A percentile compares a stretch with the other conserved stretches of the same genome.
Evolutionary conservation across 2,329 filamentous ascomycete genomes (phyloP).

Genomic region (Pseudodiploospora longispora): DNA sequence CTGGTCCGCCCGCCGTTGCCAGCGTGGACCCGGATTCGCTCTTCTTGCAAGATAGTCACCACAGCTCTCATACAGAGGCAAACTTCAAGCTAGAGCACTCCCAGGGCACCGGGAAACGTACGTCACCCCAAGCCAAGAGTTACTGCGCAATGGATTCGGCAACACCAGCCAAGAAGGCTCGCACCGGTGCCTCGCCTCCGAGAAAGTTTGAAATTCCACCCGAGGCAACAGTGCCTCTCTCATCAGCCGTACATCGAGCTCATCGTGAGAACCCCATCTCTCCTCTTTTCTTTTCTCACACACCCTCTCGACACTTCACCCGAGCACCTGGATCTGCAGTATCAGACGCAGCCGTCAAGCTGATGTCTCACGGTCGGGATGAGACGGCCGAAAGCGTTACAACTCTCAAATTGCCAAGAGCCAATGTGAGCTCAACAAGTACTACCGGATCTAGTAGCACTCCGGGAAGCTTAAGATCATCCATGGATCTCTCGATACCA

Average conservation of each 20-base stretch:
- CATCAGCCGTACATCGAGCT: slow-evolving; percentile 14
- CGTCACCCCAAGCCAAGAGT: slow-evolving; percentile 12
- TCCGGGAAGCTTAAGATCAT: slow-evolving; percentile 44
- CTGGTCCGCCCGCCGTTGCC: slow-evolving; percentile 2
- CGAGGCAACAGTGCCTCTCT: slow-evolving; percentile 13
- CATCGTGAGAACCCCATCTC: slow-evolving; percentile 34
- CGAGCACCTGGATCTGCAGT: slow-evolving; percentile 31
- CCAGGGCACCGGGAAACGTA: slow-evolving; percentile 18
- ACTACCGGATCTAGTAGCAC: slow-evolving; percentile 42
- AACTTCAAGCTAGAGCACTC: slow-evolving; percentile 11
- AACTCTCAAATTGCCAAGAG: slow-evolving; percentile 47
- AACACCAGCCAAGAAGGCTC: slow-evolving; percentile 36
- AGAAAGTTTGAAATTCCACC: slow-evolving; percentile 35
- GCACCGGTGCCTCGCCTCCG: slow-evolving; percentile 38
- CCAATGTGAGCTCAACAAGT: slow-evolving; percentile 40
- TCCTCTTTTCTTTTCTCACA: slow-evolving; percentile 45
- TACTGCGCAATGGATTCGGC: slow-evolving; percentile 23
- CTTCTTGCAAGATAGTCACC: background rate
- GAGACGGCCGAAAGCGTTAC: slow-evolving; percentile 37
- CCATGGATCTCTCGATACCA: slow-evolving; percentile 43
- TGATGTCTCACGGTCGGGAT: slow-evolving; percentile 39
- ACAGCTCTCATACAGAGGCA: slow-evolving; percentile 1
- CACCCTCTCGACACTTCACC: slow-evolving; percentile 25
- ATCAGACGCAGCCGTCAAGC: slow-evolving; percentile 35
- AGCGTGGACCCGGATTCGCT: background rate